These are phyloP conservation scores for Quercus agrifolia DNA, from an alignment of 306 rosid species.

Conservation along the genomic window DNA sequence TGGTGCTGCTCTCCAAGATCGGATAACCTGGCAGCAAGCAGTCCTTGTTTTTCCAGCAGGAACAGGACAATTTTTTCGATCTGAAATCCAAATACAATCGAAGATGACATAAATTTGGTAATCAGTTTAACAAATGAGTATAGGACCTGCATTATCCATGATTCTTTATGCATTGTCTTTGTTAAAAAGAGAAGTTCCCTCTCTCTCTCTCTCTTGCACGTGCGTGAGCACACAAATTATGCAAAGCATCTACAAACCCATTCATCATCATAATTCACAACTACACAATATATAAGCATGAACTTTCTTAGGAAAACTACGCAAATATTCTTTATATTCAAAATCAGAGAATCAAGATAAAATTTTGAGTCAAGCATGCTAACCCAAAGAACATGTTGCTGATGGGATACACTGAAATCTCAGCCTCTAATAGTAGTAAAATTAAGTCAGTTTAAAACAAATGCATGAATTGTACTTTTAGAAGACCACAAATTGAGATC, in stretches of 20 bases:
- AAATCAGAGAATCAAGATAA: background rate
- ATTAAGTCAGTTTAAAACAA: background rate
- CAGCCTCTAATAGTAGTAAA: background rate
- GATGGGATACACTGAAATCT: background rate
- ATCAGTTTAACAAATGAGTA: background rate
- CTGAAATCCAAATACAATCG: constrained; percentile 34
- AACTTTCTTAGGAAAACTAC: background rate
- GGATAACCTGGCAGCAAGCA: constrained; percentile 80
- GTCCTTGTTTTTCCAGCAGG: constrained; percentile 96
- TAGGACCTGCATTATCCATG: background rate
- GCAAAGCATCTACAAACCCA: background rate
- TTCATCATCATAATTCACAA: background rate
- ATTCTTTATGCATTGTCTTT: background rate
- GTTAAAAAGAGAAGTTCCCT: background rate
- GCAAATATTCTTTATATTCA: background rate
- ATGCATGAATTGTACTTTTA: background rate
- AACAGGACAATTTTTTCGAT: constrained; percentile 92
- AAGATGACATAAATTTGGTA: background rate
- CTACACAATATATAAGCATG: background rate
- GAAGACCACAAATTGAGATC: background rate
- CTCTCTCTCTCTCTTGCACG: background rate
- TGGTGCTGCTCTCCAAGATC: constrained; percentile 62
- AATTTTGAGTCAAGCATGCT: background rate
- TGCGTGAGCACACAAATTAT: background rate
- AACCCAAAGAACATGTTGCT: background rate